Percentiles rank a stretch among this genome's conserved stretches.
Evolutionary conservation across 805 yeast species (phyloP).

Genomic region (Saturnispora besseyi): DNA sequence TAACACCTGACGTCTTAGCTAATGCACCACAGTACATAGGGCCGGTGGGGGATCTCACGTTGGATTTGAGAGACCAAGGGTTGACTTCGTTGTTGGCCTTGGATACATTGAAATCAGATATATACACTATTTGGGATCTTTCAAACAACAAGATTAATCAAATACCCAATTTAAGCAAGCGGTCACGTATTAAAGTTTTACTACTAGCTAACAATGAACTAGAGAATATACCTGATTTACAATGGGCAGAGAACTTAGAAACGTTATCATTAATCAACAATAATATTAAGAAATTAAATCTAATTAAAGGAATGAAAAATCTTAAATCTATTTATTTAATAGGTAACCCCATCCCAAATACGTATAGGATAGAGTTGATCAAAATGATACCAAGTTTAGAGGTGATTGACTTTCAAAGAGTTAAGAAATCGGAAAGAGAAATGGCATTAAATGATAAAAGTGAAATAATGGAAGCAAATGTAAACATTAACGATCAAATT

Average conservation of each 20-base stretch:
- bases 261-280: constrained; percentile 47
- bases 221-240: constrained; percentile 29
- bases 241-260: constrained; percentile 33
- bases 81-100: constrained; percentile 35
- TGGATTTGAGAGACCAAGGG: constrained; percentile 33
- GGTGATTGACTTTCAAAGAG: constrained; percentile 59
- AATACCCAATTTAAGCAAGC: constrained; percentile 41
- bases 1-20: constrained; percentile 41
- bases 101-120: constrained; percentile 25
- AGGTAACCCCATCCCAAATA: constrained; percentile 49
- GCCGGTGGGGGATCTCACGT: constrained; percentile 34
- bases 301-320: constrained; percentile 31
- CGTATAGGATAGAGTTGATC: constrained; percentile 54
- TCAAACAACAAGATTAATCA: constrained; percentile 63
- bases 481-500: constrained; percentile 5
- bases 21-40: constrained; percentile 45
- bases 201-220: constrained; percentile 60
- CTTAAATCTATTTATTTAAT: constrained; percentile 41
- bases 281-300: constrained; percentile 36
- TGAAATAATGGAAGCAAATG: constrained; percentile 30
- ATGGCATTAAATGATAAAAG: constrained; percentile 34
- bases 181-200: constrained; percentile 39
- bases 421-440: constrained; percentile 46
- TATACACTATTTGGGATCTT: constrained; percentile 54
- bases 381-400: constrained; percentile 55